phyloP scores from a whole-genome alignment of 2,329 filamentous ascomycete species.

The Alternaria ventricosa region DNA sequence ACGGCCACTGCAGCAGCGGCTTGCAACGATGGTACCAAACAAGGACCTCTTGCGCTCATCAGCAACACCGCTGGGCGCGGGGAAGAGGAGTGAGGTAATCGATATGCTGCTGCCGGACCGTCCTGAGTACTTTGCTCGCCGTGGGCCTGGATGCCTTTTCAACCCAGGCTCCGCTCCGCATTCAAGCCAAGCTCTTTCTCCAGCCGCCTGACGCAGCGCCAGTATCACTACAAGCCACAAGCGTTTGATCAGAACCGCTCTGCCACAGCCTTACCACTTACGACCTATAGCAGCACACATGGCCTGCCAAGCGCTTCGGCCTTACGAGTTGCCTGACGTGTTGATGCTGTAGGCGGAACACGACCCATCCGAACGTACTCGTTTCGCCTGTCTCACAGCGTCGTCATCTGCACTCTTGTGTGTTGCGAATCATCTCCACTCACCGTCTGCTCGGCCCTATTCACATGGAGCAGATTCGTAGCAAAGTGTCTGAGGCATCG shows the following conservation, averaged over 20 bases:
- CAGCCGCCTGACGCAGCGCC: conserved; percentile 37
- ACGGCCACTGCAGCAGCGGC: conserved; percentile 17
- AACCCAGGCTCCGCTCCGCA: conserved; percentile 8
- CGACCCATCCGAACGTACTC: conserved; percentile 35
- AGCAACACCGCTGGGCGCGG: conserved; percentile 11
- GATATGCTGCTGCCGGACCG: background rate
- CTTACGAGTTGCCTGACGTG: conserved; percentile 31
- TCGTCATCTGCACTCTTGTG: conserved; percentile 27
- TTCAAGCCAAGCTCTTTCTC: conserved; percentile 22
- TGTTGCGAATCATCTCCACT: conserved; percentile 27
- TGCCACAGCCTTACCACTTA: conserved; percentile 32
- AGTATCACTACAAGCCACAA: conserved; percentile 39
- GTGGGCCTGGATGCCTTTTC: conserved; percentile 19
- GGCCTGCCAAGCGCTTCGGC: conserved; percentile 32
- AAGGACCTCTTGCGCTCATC: conserved; percentile 4
- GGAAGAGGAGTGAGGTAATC: conserved; percentile 2
- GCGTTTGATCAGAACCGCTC: conserved; percentile 40
- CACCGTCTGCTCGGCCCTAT: background rate
- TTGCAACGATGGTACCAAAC: conserved; percentile 9
- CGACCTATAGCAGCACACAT: conserved; percentile 27
- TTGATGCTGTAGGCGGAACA: conserved; percentile 45
- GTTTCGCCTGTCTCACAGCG: conserved; percentile 47
- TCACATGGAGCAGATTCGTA: background rate
- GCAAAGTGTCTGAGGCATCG: background rate
- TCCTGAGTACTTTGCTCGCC: background rate